These are phyloP conservation scores for Hanseniaspora guilliermondii DNA, from an alignment of 805 yeast species.

Conservation along the genomic window DNA sequence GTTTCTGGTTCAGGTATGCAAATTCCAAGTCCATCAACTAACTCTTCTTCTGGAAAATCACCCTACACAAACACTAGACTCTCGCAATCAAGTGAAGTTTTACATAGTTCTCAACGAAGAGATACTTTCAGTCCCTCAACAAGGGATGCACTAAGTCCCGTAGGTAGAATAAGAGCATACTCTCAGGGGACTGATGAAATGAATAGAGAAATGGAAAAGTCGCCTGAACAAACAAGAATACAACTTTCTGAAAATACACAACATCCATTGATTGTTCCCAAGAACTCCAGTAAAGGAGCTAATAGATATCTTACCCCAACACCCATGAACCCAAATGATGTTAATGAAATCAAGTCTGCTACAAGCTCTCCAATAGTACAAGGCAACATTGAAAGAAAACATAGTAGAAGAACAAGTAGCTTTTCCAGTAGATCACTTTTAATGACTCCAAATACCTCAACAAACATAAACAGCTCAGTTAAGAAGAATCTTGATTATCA, in stretches of 20 bases:
- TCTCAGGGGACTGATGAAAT: background rate
- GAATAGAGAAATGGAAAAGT: background rate
- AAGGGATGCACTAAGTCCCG: background rate
- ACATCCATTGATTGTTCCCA: conserved; percentile 2
- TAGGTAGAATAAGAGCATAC: conserved; percentile 6
- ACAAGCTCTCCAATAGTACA: background rate
- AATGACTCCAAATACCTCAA: conserved; percentile 1
- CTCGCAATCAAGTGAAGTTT: conserved; percentile 1
- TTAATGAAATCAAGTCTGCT: background rate
- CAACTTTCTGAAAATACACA: background rate
- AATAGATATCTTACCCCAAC: conserved; percentile 11
- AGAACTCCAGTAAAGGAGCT: background rate
- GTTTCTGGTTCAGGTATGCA: conserved; percentile 14
- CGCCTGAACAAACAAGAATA: background rate
- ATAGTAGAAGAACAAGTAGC: conserved; percentile 1
- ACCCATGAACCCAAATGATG: background rate
- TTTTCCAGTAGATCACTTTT: conserved; percentile 1
- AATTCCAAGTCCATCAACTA: conserved; percentile 3
- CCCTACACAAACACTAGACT: background rate
- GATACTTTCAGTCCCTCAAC: background rate
- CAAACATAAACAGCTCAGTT: background rate
- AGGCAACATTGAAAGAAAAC: background rate
- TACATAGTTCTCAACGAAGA: background rate
- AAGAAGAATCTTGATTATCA: background rate
- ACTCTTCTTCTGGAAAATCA: background rate